A percentile compares a stretch with the other conserved stretches of the same genome.
phyloP scores from a whole-genome alignment of 202 grass and related monocot species.

The Brachypodium distachyon region DNA sequence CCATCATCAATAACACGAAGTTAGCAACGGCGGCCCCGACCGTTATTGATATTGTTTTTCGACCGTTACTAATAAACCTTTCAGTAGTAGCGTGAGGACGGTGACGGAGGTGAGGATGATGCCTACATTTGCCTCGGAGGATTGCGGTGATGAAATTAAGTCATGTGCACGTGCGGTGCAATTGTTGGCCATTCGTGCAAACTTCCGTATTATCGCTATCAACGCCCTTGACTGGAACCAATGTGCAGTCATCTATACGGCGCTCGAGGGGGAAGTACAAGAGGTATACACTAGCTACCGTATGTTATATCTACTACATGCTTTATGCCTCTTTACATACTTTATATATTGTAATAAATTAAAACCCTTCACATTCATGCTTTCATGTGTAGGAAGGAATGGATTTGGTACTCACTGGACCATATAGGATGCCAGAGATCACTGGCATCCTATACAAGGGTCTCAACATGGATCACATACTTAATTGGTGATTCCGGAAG shows the following conservation, averaged over 20 bases:
- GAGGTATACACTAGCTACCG: slow-evolving; percentile 6
- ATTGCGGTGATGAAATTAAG: not conserved
- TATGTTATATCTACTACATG: not conserved
- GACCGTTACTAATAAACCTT: no score
- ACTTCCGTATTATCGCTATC: not conserved
- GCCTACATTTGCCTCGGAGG: not conserved
- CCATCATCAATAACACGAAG: no score
- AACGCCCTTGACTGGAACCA: not conserved
- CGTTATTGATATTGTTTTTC: no score
- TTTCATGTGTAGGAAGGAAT: not conserved
- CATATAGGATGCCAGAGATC: not conserved
- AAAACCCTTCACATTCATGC: not conserved
- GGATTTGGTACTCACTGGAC: not conserved
- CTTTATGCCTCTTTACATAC: not conserved
- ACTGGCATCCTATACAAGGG: no score
- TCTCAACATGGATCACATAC: no score
- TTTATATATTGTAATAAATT: not conserved
- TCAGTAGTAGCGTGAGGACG: no score
- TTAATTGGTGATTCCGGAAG: not conserved
- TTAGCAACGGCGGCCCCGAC: no score
- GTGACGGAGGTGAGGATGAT: not conserved
- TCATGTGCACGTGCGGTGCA: not conserved
- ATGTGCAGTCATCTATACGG: not conserved
- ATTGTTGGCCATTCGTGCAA: not conserved
- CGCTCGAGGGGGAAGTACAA: not conserved